Base-by-base conservation (phyloP, 805 yeast species). In the Nakazawaea ishiwadae region DNA sequence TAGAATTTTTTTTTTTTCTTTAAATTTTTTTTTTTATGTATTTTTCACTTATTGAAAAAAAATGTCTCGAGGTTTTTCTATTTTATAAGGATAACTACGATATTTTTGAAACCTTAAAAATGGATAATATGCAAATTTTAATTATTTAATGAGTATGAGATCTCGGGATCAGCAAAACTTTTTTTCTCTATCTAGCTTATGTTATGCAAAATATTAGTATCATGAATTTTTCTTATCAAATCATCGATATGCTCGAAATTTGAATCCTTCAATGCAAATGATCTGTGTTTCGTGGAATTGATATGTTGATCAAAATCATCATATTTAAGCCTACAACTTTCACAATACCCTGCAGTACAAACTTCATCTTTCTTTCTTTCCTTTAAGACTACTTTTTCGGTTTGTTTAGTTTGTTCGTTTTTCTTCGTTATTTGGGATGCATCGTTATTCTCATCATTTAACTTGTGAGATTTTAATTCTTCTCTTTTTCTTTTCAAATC, bases 311-410 rank as follows among this genome's bases (percentile, higher is more conserved):
- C 85, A 54, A 89, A 81, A 49, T 78, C 77, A 39, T 84, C 90
- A 56, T 84, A 91, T 56, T 81, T 81, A 45, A 83, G 84, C 18
- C 91, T 70, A 62, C 99, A 91, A 56, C 91, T 91, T 58, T 91
- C 99, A 63, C 99, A 91, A 60, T 86, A 90, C 0, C 97, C 97
- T 1, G 91, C 75, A 38, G 62, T 62, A 18, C 47, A 47, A 18
- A 48, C 48, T 15, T 44, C 46, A 11, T 48, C 49, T 55, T 39
- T 52, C 51, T 39, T 55, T 44, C 11, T 51, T 50, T 35, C 45
- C 48, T 42, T 47, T 44, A n/a, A 50, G 45, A 31, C 46, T 45
- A n/a, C n/a, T n/a, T n/a, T n/a, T n/a, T n/a, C n/a, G n/a, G n/a
- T n/a, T n/a, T n/a, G n/a, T n/a, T n/a, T n/a, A n/a, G n/a, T n/a